Base-by-base conservation (phyloP, 2,329 filamentous ascomycete species). In the Fusarium sp. region DNA sequence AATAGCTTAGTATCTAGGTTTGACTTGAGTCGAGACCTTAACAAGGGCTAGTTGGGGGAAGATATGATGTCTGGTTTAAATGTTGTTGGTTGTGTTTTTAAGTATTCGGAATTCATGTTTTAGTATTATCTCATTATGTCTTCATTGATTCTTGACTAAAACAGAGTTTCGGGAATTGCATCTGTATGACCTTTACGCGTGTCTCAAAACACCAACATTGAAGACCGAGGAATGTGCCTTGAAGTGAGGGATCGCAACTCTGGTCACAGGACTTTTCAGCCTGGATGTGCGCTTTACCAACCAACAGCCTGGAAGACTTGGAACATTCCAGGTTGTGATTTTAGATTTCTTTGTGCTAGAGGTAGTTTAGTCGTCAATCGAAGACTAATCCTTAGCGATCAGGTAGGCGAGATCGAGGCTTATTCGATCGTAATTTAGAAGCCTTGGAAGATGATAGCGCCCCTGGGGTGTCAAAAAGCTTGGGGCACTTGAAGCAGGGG, bases 281-380 rank as follows among this genome's bases (percentile, higher is more conserved):
- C 39, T 56, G 7, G 15, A n/a, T 2, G 17, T 35, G n/a, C 39
- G 14, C 39, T 38, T 49, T 27, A 31, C 10, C 22, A 50, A 57
- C 31, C 41, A 50, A 29, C 29, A 25, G 20, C 22, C 27, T 17
- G 17, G 22, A 27, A 14, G 31, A 57, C 31, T 49, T n/a, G 22
- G 22, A 49, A n/a, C 54, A 49, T 57, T 57, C 54, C 41, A 57
- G 54, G 29, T 22, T 46, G 39, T 22, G 20, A 35, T 36, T 52
- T 53, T 36, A 57, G 25, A 61, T 25, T 61, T 45, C 31, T 25
- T 25, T 39, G 27, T 20, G 53, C 49, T 44, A 35, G 33, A 53
- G 35, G 49, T 27, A 36, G 33, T 20, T 59, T 55, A 42, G 57
- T 56, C 38, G 57, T 56, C 33, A 61, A 61, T 61, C 38, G 57